phyloP scores from a whole-genome alignment of 2,329 filamentous ascomycete species.

The Aspergillus sclerotialis region DNA sequence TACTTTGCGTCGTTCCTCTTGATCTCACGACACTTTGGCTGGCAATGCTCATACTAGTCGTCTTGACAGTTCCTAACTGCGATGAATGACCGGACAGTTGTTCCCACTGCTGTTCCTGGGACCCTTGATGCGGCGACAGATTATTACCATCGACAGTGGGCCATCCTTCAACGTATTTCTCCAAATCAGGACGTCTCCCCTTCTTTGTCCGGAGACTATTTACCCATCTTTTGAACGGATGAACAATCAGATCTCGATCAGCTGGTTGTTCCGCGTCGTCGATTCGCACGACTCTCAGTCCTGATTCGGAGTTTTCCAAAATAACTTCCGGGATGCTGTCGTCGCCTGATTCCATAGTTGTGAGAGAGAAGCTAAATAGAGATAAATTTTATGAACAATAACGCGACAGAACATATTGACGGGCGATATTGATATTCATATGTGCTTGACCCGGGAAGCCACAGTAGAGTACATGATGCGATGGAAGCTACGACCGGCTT shows the following conservation, averaged over 20 bases:
- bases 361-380: not conserved
- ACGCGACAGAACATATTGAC: not conserved
- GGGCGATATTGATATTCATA: not conserved
- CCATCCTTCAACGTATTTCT: constrained; percentile 32
- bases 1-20: constrained; percentile 51
- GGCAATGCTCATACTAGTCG: constrained; percentile 69
- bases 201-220: constrained; percentile 29
- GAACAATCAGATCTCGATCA: constrained; percentile 6
- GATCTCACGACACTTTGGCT: constrained; percentile 64
- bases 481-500: constrained; percentile 1
- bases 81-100: constrained; percentile 71
- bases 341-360: constrained; percentile 10
- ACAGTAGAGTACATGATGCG: not conserved
- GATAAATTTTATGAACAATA: not conserved
- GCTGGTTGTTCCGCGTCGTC: constrained; percentile 2
- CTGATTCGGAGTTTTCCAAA: constrained; percentile 1
- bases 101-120: constrained; percentile 41
- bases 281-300: constrained; percentile 3
- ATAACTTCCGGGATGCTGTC: constrained; percentile 1
- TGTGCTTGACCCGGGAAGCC: not conserved
- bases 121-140: constrained; percentile 13
- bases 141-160: constrained; percentile 13
- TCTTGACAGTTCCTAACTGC: constrained; percentile 74
- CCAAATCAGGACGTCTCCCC: constrained; percentile 14
- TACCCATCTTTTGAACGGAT: constrained; percentile 33